phyloP scores from a whole-genome alignment of 2,329 filamentous ascomycete species.

The Talaromyces sp. region DNA sequence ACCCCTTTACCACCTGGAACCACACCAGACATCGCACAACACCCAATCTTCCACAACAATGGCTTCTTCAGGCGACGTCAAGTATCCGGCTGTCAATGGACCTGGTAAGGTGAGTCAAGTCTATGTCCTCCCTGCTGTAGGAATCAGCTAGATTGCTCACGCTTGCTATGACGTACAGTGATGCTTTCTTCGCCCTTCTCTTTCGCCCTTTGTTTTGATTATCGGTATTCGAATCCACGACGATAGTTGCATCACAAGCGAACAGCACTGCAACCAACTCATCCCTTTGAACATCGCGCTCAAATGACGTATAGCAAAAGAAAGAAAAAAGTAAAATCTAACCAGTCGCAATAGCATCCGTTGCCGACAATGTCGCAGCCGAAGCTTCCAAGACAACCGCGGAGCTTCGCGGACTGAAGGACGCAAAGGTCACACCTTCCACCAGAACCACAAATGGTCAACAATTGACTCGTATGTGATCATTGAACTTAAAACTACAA shows the following conservation, averaged over 20 bases:
- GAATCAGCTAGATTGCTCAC: conserved; percentile 3
- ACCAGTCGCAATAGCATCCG: conserved; percentile 44
- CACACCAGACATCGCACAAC: conserved; percentile 25
- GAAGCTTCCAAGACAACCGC: conserved; percentile 54
- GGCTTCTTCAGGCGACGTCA: conserved; percentile 34
- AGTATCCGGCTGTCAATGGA: conserved; percentile 36
- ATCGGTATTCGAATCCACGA: neutral
- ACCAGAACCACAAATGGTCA: conserved; percentile 58
- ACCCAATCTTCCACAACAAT: conserved; percentile 23
- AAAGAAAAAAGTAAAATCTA: conserved; percentile 10
- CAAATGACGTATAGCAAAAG: neutral
- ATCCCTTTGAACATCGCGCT: neutral
- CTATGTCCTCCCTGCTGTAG: neutral
- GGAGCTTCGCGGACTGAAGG: conserved; percentile 58
- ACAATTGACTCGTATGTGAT: conserved; percentile 55
- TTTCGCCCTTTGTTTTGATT: conserved; percentile 12
- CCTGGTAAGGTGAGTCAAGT: conserved; percentile 37
- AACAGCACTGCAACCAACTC: neutral
- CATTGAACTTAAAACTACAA: neutral
- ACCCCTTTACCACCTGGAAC: conserved; percentile 18
- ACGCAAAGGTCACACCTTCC: conserved; percentile 49
- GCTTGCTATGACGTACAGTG: conserved; percentile 4
- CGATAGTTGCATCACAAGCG: neutral
- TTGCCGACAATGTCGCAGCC: conserved; percentile 55
- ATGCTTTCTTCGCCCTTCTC: conserved; percentile 6